Evolutionary conservation across 352 stramenopile genomes (phyloP), one percentile per base, ranked within the genome.

Genomic region (Pythium inflatum): DNA sequence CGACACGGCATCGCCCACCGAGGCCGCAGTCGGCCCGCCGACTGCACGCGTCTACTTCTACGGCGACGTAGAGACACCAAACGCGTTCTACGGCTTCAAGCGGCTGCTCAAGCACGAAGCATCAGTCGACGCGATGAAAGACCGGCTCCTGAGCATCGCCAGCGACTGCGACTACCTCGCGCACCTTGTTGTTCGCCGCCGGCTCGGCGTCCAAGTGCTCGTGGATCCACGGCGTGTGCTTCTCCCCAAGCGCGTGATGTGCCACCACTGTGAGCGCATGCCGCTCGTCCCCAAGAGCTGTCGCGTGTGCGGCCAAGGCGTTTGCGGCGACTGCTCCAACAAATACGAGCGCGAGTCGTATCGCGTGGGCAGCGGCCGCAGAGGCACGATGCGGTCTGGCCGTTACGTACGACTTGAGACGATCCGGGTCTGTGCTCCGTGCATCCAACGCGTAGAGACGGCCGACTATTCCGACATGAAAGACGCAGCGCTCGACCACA

Each of bases 171-270:
- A 53, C 8, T 75, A 74, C 0, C 51, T 91, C 8, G 64, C 79
- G 5, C 68, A 77, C 4, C 54, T 91, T 2, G 76, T 92, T n/a
- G 75, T 80, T 7, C 74, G 85, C 16, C 82, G 80, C 0, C 81
- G 85, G 5, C 77, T 93, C 30, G 83, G 81, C 6, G 66, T 74
- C 13, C 85, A 92, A 70, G 74, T 74, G 28, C 75, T 92, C 20
- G 64, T 84, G 7, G 66, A 79, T 34, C 73, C 64, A 24, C 56
- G 43, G 13, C 53, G 78, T 2, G 80, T 90, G 33, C 71, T 77
- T 8, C 68, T 73, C 8, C 78, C 68, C 11, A 61, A 25, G 6
- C 89, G 87, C 67, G 63, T 55, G 5, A 71, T 63, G 22, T 92
- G 85, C 55, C 79, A 77, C n/a, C 84, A 73, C 62, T 92, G 85